phyloP scores from a whole-genome alignment of 208 protist species.

The Trypanosoma caninum region DNA sequence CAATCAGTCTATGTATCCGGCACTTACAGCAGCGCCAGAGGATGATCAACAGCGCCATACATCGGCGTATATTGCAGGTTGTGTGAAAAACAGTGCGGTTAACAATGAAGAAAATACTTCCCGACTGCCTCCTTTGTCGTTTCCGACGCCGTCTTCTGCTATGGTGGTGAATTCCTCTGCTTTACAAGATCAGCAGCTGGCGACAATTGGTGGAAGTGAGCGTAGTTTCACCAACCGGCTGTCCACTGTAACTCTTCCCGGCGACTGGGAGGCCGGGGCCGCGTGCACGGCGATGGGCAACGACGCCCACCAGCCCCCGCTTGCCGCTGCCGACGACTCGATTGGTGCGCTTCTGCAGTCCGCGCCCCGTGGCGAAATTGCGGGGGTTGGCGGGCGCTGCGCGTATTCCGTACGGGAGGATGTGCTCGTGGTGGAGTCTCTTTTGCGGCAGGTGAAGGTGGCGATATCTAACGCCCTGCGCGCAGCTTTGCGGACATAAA shows the following conservation, averaged over 20 bases:
- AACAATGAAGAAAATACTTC: no score
- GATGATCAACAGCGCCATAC: no score
- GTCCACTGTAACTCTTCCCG: slow-evolving; percentile 7
- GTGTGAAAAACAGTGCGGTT: not conserved
- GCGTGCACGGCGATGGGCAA: not conserved
- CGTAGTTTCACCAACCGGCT: slow-evolving; percentile 21
- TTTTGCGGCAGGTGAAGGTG: slow-evolving; percentile 74
- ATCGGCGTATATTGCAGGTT: not conserved
- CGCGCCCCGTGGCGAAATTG: not conserved
- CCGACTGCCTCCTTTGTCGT: no score
- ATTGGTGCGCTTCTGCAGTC: slow-evolving; percentile 26
- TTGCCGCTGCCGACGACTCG: slow-evolving; percentile 3
- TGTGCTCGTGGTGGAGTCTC: slow-evolving; percentile 52
- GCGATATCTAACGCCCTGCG: slow-evolving; percentile 73
- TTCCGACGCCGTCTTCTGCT: no score
- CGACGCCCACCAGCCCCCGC: not conserved
- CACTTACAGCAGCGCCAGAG: not conserved
- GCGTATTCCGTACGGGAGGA: slow-evolving; percentile 27
- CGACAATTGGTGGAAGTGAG: not conserved
- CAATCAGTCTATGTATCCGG: slow-evolving; percentile 29
- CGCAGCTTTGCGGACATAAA: slow-evolving; percentile 25
- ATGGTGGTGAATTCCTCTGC: no score
- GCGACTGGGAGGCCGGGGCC: not conserved
- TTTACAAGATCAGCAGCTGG: not conserved
- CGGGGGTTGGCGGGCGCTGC: not conserved